phyloP scores from a whole-genome alignment of 2,329 filamentous ascomycete genomes.

The Exophiala sideris region DNA sequence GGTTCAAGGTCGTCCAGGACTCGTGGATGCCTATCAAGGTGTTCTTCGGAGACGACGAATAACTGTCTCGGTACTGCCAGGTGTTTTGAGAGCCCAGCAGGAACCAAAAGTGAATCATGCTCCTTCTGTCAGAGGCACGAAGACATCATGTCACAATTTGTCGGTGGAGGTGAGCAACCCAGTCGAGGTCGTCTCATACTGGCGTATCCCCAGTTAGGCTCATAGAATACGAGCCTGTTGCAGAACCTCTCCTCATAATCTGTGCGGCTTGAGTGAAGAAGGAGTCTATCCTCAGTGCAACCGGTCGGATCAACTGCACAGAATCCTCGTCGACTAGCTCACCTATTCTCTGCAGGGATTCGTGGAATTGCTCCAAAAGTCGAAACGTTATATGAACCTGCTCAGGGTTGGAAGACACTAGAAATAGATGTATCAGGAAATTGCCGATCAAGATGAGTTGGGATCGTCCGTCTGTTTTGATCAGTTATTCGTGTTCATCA shows the following conservation, averaged over 20 bases:
- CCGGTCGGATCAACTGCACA: conserved; percentile 26
- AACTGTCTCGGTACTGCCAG: background rate
- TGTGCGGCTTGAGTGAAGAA: conserved; percentile 28
- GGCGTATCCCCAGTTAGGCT: conserved; percentile 2
- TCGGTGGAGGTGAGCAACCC: background rate
- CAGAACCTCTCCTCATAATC: conserved; percentile 21
- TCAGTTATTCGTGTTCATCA: conserved; percentile 6
- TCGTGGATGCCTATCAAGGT: conserved; percentile 69
- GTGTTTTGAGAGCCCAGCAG: background rate
- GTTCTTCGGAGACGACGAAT: conserved; percentile 56
- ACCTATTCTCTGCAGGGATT: conserved; percentile 26
- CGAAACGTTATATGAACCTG: conserved; percentile 26
- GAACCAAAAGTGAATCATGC: no score
- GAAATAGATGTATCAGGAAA: conserved; percentile 49
- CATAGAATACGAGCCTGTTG: conserved; percentile 4
- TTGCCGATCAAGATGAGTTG: conserved; percentile 49
- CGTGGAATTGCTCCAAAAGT: conserved; percentile 28
- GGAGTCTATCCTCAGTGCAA: conserved; percentile 28
- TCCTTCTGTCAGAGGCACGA: background rate
- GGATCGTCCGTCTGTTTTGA: conserved; percentile 37
- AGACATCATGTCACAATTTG: background rate
- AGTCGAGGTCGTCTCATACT: background rate
- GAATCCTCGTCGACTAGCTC: conserved; percentile 25
- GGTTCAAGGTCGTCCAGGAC: conserved; percentile 77
- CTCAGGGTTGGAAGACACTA: conserved; percentile 38